Evolutionary conservation across 2,329 filamentous ascomycete genomes (phyloP), one percentile per base, ranked within the genome.

Genomic region (Tolypocladium inflatum): DNA sequence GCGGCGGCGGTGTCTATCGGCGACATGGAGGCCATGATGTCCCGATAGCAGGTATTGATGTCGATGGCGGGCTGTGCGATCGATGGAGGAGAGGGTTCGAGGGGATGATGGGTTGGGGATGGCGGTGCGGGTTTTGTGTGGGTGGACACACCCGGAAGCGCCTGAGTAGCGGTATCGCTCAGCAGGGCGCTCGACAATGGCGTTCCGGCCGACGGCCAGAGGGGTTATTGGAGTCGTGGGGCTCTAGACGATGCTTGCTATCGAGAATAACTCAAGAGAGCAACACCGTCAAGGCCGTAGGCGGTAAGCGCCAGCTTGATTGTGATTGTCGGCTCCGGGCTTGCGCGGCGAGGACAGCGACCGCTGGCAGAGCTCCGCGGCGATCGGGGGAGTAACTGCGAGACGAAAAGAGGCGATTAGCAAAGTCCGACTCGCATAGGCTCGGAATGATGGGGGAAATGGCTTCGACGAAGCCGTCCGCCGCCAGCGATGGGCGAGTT

Each of bases 11-110:
- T 68, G 60, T 73, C 76, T 63, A 74, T 70, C 56, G 77, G 77
- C 55, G 78, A 78, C 66, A 74, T 74, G 62, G 77, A 79, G 61
- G 75, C 65, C 79, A 82, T 81, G 65, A 19, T 58, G 58, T 23
- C 51, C 43, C 48, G n/a, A 30, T 10, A 17, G 26, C 30, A n/a
- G 26, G 64, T 70, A 58, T 62, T 64, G 55, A 68, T 64, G 59
- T 55, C 45, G 52, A 55, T 41, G 57, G 56, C 56, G 55, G 42
- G 35, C 55, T 54, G 59, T 57, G 65, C 62, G 67, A 63, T 62
- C 59, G 62, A 62, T 53, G 52, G 55, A 61, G 64, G 50, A 33
- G 35, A 55, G 37, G 58, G 26, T 13, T 38, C 30, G 54, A 50
- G 45, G 43, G 42, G 43, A 61, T 62, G 61, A 57, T 63, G 63